phyloP scores from a whole-genome alignment of 352 stramenopile species.

The Phytophthora europaea region DNA sequence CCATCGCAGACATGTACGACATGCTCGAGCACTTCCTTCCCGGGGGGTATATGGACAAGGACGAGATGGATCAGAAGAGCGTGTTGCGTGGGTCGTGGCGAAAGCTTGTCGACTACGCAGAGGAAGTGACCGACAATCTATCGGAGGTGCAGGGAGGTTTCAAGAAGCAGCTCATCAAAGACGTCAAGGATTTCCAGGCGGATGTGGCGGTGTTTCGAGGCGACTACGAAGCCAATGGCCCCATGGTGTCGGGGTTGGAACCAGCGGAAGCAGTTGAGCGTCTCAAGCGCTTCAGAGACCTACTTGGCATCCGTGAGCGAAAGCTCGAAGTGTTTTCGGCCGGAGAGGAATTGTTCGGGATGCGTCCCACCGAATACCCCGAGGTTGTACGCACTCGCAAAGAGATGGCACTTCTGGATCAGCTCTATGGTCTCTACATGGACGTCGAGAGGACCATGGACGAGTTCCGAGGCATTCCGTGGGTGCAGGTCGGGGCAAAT shows the following conservation, averaged over 20 bases:
- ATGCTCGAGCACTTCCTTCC: conserved; percentile 92
- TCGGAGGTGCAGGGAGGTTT: conserved; percentile 88
- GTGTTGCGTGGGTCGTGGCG: conserved; percentile 86
- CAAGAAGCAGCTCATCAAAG: conserved; percentile 92
- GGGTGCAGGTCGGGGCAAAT: conserved; percentile 64
- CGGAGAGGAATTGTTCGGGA: conserved; percentile 92
- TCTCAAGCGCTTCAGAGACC: conserved; percentile 89
- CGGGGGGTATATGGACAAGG: conserved; percentile 87
- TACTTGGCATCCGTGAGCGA: conserved; percentile 75
- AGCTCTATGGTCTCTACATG: conserved; percentile 92
- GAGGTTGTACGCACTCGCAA: conserved; percentile 91
- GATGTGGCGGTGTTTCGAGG: conserved; percentile 76
- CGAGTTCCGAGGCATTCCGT: conserved; percentile 69
- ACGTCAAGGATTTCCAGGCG: conserved; percentile 87
- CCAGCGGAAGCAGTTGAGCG: conserved; percentile 86
- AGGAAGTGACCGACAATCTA: conserved; percentile 90
- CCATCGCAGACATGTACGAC: conserved; percentile 91
- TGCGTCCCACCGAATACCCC: conserved; percentile 79
- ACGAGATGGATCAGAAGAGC: conserved; percentile 94
- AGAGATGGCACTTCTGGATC: conserved; percentile 86
- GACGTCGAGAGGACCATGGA: conserved; percentile 86
- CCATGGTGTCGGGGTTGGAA: conserved; percentile 81
- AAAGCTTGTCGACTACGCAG: conserved; percentile 90
- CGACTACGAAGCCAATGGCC: conserved; percentile 73
- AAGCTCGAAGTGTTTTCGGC: conserved; percentile 91